Conservation (phyloP, 306 rosid species). For the Prunus campanulata region DNA sequence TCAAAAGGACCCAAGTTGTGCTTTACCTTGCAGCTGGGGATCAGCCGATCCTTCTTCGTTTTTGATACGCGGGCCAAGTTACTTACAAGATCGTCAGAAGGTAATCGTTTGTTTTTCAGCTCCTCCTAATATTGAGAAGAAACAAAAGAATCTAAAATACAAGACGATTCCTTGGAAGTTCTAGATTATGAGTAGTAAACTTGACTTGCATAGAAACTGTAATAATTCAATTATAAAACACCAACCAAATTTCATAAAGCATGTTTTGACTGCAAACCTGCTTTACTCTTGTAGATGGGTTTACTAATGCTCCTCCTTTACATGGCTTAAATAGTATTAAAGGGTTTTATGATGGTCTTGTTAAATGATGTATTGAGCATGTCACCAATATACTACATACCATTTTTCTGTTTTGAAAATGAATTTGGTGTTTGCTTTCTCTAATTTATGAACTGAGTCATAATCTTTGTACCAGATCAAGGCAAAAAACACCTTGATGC, state of each 20-base stretch:
- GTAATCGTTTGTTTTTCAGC: conserved; percentile 28
- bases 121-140: conserved; percentile 6
- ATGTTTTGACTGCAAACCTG: not conserved
- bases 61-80: conserved; percentile 71
- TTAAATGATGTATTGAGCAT: not conserved
- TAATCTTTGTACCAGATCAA: conserved; percentile 47
- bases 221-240: not conserved
- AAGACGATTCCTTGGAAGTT: not conserved
- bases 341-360: not conserved
- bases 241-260: not conserved
- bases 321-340: not conserved
- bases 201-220: conserved; percentile 1
- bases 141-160: conserved; percentile 1
- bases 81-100: conserved; percentile 61
- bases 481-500: conserved; percentile 65
- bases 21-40: conserved; percentile 67
- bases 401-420: not conserved
- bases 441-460: not conserved
- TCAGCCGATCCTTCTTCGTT: conserved; percentile 76
- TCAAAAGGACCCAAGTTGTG: conserved; percentile 53
- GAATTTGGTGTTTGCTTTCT: not conserved
- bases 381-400: not conserved
- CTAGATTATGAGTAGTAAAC: not conserved
- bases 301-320: not conserved
- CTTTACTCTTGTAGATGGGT: not conserved